Conservation (phyloP, 495 filamentous ascomycete species). For the Penicillium daleae region DNA sequence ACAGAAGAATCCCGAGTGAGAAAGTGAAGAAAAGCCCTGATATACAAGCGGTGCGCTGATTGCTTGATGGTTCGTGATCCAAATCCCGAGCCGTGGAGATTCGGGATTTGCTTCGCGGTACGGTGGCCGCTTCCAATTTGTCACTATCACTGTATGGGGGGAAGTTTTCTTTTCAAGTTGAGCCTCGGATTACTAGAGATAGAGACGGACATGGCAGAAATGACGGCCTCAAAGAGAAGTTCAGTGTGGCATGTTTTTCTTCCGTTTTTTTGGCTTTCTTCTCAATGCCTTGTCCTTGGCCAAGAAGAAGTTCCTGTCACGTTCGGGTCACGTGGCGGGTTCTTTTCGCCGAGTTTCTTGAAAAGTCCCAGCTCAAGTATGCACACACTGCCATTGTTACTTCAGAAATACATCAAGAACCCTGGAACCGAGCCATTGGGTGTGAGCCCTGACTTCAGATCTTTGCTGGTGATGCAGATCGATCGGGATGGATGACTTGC, state of each 20-base stretch:
- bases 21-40: slow-evolving; percentile 22
- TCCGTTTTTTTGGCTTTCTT: neutral
- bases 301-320: neutral
- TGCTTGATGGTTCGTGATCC: slow-evolving; percentile 25
- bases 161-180: neutral
- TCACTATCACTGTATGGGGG: slow-evolving; percentile 13
- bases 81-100: slow-evolving; percentile 39
- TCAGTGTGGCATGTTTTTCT: slow-evolving; percentile 1
- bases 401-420: neutral
- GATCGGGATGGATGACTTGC: neutral
- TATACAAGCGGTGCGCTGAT: slow-evolving; percentile 34
- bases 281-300: neutral
- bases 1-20: neutral
- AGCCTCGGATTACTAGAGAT: slow-evolving; percentile 6
- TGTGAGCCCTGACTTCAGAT: neutral
- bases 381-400: no score
- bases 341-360: neutral
- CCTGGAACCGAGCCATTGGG: neutral
- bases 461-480: neutral
- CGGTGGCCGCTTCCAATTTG: slow-evolving; percentile 20
- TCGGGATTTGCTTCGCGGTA: slow-evolving; percentile 35
- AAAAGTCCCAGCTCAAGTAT: neutral
- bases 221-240: slow-evolving; percentile 5
- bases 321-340: slow-evolving; percentile 2
- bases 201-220: slow-evolving; percentile 6